A percentile compares a stretch with the other conserved stretches of the same genome.
Conservation (phyloP, 805 yeast genomes). For the Ogataea zsoltii region DNA sequence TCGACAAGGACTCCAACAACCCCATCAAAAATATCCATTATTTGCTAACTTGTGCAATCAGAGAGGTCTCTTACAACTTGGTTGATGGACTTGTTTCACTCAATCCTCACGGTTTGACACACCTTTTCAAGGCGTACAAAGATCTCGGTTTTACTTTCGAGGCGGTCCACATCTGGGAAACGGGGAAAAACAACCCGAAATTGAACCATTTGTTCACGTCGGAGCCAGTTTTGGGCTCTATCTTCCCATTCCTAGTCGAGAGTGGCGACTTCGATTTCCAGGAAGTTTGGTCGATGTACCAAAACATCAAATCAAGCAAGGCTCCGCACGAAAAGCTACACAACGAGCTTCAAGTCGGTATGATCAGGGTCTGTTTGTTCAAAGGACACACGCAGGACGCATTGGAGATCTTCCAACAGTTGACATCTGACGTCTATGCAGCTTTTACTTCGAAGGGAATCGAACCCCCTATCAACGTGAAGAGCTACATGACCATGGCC, state of each 20-base stretch:
- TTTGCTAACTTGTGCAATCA: constrained; percentile 48
- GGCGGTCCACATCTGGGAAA: constrained; percentile 70
- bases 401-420: constrained; percentile 58
- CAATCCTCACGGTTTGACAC: constrained; percentile 57
- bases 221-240: constrained; percentile 66
- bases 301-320: constrained; percentile 37
- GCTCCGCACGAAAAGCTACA: constrained; percentile 33
- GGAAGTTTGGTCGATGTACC: constrained; percentile 59
- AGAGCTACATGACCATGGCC: constrained; percentile 63
- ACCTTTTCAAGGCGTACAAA: constrained; percentile 56
- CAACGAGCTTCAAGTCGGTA: constrained; percentile 60
- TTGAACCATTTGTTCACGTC: constrained; percentile 51
- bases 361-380: constrained; percentile 70
- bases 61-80: constrained; percentile 53
- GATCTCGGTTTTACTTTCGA: constrained; percentile 63
- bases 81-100: constrained; percentile 44
- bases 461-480: constrained; percentile 40
- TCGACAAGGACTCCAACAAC: constrained; percentile 57
- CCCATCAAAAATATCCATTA: constrained; percentile 56
- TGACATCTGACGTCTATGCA: constrained; percentile 52
- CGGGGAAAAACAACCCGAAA: constrained; percentile 48
- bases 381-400: constrained; percentile 69
- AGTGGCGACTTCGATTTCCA: constrained; percentile 59
- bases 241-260: constrained; percentile 65
- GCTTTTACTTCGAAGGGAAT: constrained; percentile 31